Evolutionary conservation across 2,329 filamentous ascomycete species (phyloP).

Genomic region (Aspergillus alliaceus): DNA sequence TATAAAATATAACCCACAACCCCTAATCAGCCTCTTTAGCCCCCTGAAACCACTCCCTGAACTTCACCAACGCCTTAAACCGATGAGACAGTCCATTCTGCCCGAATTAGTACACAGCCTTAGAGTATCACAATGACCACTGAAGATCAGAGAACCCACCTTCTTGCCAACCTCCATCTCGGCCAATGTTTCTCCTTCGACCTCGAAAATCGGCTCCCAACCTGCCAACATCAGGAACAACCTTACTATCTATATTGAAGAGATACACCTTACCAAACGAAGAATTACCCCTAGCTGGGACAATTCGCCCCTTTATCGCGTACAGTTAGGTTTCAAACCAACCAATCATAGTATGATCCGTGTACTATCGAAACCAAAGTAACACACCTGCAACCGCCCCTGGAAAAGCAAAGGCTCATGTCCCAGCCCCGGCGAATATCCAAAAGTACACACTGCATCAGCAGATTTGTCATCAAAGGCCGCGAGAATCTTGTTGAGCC

Average conservation of each 20-base stretch:
- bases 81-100: constrained; percentile 1
- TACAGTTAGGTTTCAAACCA: background rate
- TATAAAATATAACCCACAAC: background rate
- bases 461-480: constrained; percentile 83
- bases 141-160: constrained; percentile 8
- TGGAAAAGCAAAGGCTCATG: constrained; percentile 79
- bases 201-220: constrained; percentile 90
- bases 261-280: constrained; percentile 64
- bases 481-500: constrained; percentile 77
- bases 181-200: constrained; percentile 78
- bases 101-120: background rate
- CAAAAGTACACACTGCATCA: constrained; percentile 87
- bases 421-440: constrained; percentile 75
- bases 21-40: background rate
- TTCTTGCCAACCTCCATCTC: constrained; percentile 78
- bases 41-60: background rate
- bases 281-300: constrained; percentile 71
- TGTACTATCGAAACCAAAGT: too few relatives aligned
- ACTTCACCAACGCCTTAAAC: background rate
- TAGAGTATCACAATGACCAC: background rate
- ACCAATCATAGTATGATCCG: background rate
- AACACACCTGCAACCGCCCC: constrained; percentile 47
- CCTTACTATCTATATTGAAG: too few relatives aligned
- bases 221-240: constrained; percentile 51
- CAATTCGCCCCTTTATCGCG: constrained; percentile 63